These are phyloP conservation scores for Claviceps capensis DNA, from an alignment of 2,329 filamentous ascomycete species.

Conservation along the genomic window DNA sequence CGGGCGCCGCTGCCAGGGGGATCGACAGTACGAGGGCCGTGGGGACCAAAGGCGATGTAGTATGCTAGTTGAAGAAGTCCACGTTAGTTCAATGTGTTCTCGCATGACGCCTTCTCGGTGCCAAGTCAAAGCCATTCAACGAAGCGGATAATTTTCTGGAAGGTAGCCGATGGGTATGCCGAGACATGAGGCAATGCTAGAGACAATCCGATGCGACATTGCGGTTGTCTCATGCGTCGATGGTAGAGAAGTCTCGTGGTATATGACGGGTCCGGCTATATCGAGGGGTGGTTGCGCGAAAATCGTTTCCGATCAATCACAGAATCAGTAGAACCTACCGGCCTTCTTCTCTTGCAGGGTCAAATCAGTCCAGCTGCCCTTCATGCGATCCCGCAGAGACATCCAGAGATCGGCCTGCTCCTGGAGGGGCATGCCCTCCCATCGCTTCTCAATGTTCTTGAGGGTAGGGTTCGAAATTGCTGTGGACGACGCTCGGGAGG, in stretches of 20 bases:
- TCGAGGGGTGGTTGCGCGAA: conserved; percentile 21
- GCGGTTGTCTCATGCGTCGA: not conserved
- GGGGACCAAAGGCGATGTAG: conserved; percentile 96
- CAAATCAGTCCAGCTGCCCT: conserved; percentile 90
- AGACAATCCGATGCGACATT: not conserved
- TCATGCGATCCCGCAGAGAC: conserved; percentile 95
- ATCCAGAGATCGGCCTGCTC: conserved; percentile 99
- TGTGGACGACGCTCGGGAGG: conserved; percentile 48
- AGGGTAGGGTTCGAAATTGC: conserved; percentile 97
- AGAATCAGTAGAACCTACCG: conserved; percentile 45
- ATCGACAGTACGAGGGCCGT: conserved; percentile 74
- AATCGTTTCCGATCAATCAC: conserved; percentile 5
- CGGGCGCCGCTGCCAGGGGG: conserved; percentile 77
- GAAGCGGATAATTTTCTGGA: not conserved
- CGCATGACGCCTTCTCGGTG: not conserved
- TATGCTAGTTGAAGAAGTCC: conserved; percentile 53
- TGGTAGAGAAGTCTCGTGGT: conserved; percentile 6
- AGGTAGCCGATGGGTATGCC: not conserved
- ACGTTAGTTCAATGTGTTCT: conserved; percentile 18
- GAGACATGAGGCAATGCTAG: not conserved
- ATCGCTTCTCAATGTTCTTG: conserved; percentile 97
- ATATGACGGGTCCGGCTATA: conserved; percentile 13
- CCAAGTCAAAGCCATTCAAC: not conserved
- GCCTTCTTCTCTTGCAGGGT: conserved; percentile 98
- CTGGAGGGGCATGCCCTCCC: conserved; percentile 94